These are phyloP conservation scores for Lophiostoma macrostomum DNA, from an alignment of 495 filamentous ascomycete species.

Conservation along the genomic window DNA sequence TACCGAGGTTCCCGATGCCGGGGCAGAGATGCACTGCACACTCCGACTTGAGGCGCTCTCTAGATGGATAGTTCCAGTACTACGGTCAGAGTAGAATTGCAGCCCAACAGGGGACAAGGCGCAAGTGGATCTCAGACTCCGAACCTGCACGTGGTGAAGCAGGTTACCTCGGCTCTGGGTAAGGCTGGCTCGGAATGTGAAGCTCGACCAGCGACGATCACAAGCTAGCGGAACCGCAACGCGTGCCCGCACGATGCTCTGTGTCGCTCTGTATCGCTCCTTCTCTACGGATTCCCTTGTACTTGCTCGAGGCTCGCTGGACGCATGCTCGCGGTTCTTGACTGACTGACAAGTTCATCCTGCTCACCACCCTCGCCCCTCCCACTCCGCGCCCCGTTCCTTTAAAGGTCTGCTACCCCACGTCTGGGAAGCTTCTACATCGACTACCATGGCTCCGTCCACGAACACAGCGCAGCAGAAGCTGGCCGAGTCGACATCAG, in stretches of 20 bases:
- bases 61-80: no score
- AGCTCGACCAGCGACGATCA: constrained; percentile 19
- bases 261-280: constrained; percentile 2
- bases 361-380: constrained; percentile 1
- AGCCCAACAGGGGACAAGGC: no score
- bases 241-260: constrained; percentile 17
- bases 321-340: background rate
- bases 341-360: background rate
- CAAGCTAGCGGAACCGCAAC: constrained; percentile 18
- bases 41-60: no score
- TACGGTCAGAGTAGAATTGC: no score
- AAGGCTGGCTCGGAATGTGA: constrained; percentile 21
- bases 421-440: constrained; percentile 7
- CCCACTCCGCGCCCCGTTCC: constrained; percentile 18
- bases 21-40: no score
- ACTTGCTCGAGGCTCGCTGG: background rate
- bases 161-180: constrained; percentile 15
- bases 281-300: background rate
- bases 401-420: constrained; percentile 1
- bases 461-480: constrained; percentile 22
- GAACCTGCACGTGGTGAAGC: constrained; percentile 13
- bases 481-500: constrained; percentile 40
- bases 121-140: no score
- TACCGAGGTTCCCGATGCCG: no score
- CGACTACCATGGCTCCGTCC: constrained; percentile 21